Percentiles rank a stretch among this genome's conserved stretches.
These are phyloP conservation scores for Termitomyces bulborhizus DNA, from an alignment of 768 basidiomycete genomes.

Conservation along the genomic window DNA sequence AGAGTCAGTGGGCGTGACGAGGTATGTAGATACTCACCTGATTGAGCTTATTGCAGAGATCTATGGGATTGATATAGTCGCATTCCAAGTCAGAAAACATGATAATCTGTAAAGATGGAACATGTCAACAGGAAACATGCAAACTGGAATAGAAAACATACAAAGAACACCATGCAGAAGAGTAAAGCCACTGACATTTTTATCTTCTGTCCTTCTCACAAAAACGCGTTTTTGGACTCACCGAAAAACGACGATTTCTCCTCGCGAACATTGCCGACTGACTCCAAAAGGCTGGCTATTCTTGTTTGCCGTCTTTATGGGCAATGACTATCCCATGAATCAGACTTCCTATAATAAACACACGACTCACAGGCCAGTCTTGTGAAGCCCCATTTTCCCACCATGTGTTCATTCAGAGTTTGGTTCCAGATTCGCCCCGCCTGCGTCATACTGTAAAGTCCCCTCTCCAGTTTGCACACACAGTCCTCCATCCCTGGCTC, in stretches of 20 bases:
- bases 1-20: not conserved
- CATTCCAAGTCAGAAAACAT: constrained; percentile 99
- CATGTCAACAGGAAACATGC: not conserved
- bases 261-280: not conserved
- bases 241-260: not conserved
- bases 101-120: constrained; percentile 69
- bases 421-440: no score
- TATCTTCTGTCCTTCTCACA: not conserved
- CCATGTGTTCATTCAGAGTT: no score
- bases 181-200: constrained; percentile 70
- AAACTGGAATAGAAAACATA: constrained; percentile 37
- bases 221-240: not conserved
- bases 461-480: no score
- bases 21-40: constrained; percentile 49
- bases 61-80: constrained; percentile 99
- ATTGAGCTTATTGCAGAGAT: constrained; percentile 98
- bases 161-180: constrained; percentile 99
- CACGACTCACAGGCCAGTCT: no score
- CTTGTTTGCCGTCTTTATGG: constrained; percentile 92
- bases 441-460: no score
- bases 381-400: no score
- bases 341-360: no score
- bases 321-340: no score
- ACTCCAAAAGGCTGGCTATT: constrained; percentile 81
- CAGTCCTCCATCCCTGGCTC: no score